phyloP scores from a whole-genome alignment of 2,329 filamentous ascomycete genomes.

The Coniochaeta ligniaria region DNA sequence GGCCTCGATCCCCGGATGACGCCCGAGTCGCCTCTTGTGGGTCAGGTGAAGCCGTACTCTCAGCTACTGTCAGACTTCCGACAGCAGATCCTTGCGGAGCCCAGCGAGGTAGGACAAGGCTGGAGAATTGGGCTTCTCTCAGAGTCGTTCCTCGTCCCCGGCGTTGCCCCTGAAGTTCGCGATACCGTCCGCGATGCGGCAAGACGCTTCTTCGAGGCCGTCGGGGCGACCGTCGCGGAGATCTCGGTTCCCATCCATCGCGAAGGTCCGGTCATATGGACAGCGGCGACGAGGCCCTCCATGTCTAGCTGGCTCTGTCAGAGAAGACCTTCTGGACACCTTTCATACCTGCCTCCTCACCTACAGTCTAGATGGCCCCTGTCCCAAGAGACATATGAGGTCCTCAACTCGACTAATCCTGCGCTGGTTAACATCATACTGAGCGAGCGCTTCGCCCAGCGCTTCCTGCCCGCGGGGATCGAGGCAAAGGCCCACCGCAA shows the following conservation, averaged over 20 bases:
- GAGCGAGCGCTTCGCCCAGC: constrained; percentile 22
- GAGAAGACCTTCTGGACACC: constrained; percentile 21
- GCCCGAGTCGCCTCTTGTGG: constrained; percentile 27
- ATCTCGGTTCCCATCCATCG: constrained; percentile 40
- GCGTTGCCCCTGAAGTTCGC: constrained; percentile 30
- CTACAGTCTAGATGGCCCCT: constrained; percentile 25
- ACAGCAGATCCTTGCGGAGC: constrained; percentile 1
- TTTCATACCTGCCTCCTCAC: constrained; percentile 26
- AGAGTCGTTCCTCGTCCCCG: constrained; percentile 32
- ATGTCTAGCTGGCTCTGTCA: constrained; percentile 22
- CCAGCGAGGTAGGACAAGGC: constrained; percentile 16
- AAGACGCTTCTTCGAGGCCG: constrained; percentile 23
- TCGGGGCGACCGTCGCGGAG: constrained; percentile 35
- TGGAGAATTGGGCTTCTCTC: constrained; percentile 35
- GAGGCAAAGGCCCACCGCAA: constrained; percentile 39
- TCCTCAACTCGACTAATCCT: constrained; percentile 33
- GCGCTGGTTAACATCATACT: constrained; percentile 40
- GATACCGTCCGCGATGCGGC: constrained; percentile 28
- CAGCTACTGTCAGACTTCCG: constrained; percentile 10
- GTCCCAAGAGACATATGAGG: constrained; percentile 32
- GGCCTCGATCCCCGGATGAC: constrained; percentile 34
- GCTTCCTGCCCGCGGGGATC: constrained; percentile 7
- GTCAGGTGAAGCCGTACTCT: constrained; percentile 26
- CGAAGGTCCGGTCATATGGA: constrained; percentile 41
- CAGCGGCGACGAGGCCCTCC: constrained; percentile 26